Evolutionary conservation across 495 filamentous ascomycete genomes (phyloP), one percentile per base, ranked within the genome.

Genomic region (Venustampulla echinocandica): DNA sequence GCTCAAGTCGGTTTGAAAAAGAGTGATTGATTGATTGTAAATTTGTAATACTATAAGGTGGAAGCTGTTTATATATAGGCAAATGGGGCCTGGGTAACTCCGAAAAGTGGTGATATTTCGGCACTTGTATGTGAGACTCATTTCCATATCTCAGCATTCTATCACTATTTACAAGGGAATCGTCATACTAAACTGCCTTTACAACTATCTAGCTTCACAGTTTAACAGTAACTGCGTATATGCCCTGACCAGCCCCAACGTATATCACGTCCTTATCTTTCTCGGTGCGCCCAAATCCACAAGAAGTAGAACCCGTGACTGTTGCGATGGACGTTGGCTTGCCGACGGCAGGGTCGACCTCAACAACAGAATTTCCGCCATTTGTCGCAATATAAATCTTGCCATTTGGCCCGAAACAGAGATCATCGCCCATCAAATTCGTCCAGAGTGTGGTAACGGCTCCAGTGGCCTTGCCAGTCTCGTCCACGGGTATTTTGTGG

Each of bases 381-480:
- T 63, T 67, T 13, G 66, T 65, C 1, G 64, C 57, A 7, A 70
- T 56, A 44, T 68, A 70, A 22, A 66, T 51, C 50, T 64, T 61
- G 30, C 61, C 62, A 47, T 62, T 66, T 15, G 66, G 59, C 0
- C 63, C 64, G 23, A 70, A 56, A 36, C 60, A 63, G 11, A 70
- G 33, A 41, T 70, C 67, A 33, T 70, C 67, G 18, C 65, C 63
- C 59, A 64, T 61, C 17, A 63, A 48, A 34, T 66, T 64, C 3
- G 60, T 64, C 65, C 65, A 68, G 25, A 67, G 54, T 25, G 65
- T 66, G 0, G 52, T 53, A 14, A 61, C 57, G 10, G 42, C 23
- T 2, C 64, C 64, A 3, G 55, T 58, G 0, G 63, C 50, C 52
- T 64, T 62, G n/a, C 57, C 67, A 3, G 67, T 64, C 2, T 61